Evolutionary conservation across 768 basidiomycete species (phyloP).

Genomic region (Amanita polypyramis): DNA sequence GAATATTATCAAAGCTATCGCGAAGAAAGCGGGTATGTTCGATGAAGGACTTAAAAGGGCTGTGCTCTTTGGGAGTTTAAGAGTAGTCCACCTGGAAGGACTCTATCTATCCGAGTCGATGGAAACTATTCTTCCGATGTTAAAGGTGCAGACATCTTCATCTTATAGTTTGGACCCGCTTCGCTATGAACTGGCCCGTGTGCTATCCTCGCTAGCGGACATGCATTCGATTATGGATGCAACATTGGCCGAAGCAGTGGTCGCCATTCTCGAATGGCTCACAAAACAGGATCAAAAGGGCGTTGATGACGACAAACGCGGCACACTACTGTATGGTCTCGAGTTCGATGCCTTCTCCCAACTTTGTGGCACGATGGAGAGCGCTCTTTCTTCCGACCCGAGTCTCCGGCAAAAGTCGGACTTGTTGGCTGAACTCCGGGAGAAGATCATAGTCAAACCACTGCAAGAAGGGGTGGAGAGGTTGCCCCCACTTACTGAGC

Average conservation of each 20-base stretch:
- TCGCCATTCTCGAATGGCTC: constrained; percentile 39
- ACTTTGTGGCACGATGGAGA: constrained; percentile 25
- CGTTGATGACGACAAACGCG: constrained; percentile 11
- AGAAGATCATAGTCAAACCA: constrained; percentile 29
- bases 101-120: constrained; percentile 9
- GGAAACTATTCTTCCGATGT: constrained; percentile 13
- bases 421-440: constrained; percentile 15
- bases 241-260: constrained; percentile 21
- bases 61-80: constrained; percentile 22
- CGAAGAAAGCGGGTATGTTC: constrained; percentile 16
- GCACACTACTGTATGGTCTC: constrained; percentile 28
- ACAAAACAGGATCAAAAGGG: constrained; percentile 25
- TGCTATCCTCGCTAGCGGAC: constrained; percentile 5
- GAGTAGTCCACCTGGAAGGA: constrained; percentile 20
- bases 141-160: neutral
- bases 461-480: too few relatives aligned
- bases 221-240: constrained; percentile 16
- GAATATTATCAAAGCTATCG: constrained; percentile 26
- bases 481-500: constrained; percentile 15
- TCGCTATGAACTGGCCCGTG: neutral
- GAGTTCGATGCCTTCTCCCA: constrained; percentile 28
- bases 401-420: neutral
- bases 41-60: constrained; percentile 20
- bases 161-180: constrained; percentile 4
- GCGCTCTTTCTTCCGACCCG: constrained; percentile 11